Evolutionary conservation across 176 grass and related monocot genomes (phyloP), one percentile per base, ranked within the genome.

Genomic region (Areca catechu): DNA sequence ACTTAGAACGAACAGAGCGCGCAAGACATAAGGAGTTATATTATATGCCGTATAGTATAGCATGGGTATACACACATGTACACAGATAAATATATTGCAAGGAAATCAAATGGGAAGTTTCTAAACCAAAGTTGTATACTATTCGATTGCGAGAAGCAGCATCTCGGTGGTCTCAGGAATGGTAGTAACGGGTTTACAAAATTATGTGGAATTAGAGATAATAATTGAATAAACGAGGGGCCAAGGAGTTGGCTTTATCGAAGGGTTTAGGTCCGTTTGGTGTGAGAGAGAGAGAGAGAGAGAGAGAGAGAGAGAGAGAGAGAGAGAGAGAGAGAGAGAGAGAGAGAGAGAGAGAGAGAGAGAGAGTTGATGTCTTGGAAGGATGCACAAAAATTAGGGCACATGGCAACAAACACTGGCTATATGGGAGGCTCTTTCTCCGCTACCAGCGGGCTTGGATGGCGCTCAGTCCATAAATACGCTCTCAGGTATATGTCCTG

Each of bases 341-440:
- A n/a, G n/a, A n/a, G n/a, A 0, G 34, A 0, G 34, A 9, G 7
- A 2, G 34, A 43, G 34, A 43, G 34, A 12, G 34, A 48, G 29
- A 16, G 24, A 3, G 20, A 15, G 18, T 22, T 24, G 1, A 24
- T 23, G 24, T 69, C 64, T 76, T 82, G 79, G 79, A 75, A 66
- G 79, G 66, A 49, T 50, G 72, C 71, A 76, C 72, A 71, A 71
- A 82, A 80, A 82, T 82, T 47, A 65, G 47, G 66, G 72, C 82
- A 70, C 77, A 78, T 66, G 76, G 67, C 27, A 70, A 60, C 76
- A 76, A 71, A 21, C 51, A 20, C 23, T 16, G 49, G 43, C 69
- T 24, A 63, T 73, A 60, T 30, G 61, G 68, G 55, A 55, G 59
- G 29, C 43, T 20, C 57, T 64, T 55, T 69, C 53, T 55, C 23